Conservation (phyloP, 805 yeast species). For the Saccharomycopsis javanensis region DNA sequence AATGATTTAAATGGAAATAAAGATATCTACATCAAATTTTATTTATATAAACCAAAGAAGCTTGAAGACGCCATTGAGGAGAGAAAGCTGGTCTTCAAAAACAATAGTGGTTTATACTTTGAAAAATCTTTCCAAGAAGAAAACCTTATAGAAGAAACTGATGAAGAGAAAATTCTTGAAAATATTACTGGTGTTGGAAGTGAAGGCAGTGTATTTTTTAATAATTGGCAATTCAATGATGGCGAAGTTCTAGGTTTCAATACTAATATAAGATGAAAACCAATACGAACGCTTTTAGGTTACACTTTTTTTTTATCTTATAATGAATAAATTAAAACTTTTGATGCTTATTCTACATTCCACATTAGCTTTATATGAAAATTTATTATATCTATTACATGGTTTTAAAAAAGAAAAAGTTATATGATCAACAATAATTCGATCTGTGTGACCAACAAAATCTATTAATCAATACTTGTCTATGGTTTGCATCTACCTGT, state of each 20-base stretch:
- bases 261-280: background rate
- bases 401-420: background rate
- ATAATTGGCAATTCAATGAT: slow-evolving; percentile 5
- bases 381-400: background rate
- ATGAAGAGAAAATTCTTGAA: background rate
- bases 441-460: too few relatives aligned
- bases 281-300: too few relatives aligned
- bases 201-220: slow-evolving; percentile 10
- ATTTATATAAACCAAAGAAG: background rate
- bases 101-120: background rate
- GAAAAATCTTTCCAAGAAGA: background rate
- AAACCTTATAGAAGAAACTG: slow-evolving; percentile 2
- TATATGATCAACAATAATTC: too few relatives aligned
- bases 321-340: too few relatives aligned
- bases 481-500: slow-evolving; percentile 96
- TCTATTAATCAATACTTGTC: slow-evolving; percentile 24
- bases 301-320: too few relatives aligned
- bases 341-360: too few relatives aligned
- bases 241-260: slow-evolving; percentile 11
- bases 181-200: slow-evolving; percentile 17
- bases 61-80: background rate
- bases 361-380: too few relatives aligned
- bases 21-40: slow-evolving; percentile 9
- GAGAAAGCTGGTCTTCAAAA: background rate
- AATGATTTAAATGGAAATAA: background rate